A percentile compares a stretch with the other conserved stretches of the same genome.
These are phyloP conservation scores for Erigeron philadelphicus DNA, from an alignment of 140 eudicot genomes.

Conservation along the genomic window DNA sequence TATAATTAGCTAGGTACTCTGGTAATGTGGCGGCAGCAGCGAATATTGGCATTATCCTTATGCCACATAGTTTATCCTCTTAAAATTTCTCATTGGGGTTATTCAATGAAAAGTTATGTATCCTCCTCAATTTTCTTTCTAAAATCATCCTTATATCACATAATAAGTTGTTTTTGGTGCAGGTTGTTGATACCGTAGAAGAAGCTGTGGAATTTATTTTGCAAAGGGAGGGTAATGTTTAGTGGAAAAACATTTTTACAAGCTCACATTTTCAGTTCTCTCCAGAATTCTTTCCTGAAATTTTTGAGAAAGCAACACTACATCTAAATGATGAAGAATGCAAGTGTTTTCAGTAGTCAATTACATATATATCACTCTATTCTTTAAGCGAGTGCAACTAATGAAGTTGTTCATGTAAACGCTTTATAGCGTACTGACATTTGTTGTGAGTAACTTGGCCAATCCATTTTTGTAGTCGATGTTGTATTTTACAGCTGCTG, in stretches of 20 bases:
- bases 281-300: background rate
- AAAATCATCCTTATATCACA: too few species aligned
- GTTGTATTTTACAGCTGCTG: background rate
- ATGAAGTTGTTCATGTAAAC: background rate
- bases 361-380: background rate
- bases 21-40: too few species aligned
- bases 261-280: background rate
- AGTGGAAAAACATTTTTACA: slow-evolving; percentile 10
- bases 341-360: slow-evolving; percentile 3
- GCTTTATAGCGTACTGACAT: background rate
- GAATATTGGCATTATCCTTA: too few species aligned
- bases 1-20: too few species aligned
- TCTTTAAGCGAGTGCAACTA: background rate
- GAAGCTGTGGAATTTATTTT: slow-evolving; percentile 38
- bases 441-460: background rate
- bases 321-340: slow-evolving; percentile 3
- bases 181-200: slow-evolving; percentile 35
- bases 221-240: slow-evolving; percentile 26
- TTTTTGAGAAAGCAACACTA: slow-evolving; percentile 6
- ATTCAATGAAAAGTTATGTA: too few species aligned
- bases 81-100: too few species aligned
- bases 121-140: too few species aligned
- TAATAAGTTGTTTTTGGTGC: background rate
- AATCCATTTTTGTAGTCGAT: background rate
- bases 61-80: too few species aligned